Percentiles rank a stretch among this genome's conserved stretches.
Evolutionary conservation across 2,329 filamentous ascomycete genomes (phyloP).

Genomic region (Botrytis tulipae): DNA sequence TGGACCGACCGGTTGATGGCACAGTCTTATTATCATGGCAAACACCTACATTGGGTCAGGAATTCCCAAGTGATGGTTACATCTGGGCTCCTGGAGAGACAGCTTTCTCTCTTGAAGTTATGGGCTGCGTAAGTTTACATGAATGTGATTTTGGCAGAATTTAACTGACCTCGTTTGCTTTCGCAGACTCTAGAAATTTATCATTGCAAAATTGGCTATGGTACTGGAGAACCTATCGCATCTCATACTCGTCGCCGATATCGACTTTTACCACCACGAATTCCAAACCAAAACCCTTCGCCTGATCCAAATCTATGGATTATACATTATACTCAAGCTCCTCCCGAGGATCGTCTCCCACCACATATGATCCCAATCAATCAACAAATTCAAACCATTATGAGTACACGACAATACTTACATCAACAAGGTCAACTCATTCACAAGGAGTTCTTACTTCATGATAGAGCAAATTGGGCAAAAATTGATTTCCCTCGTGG

Average conservation of each 20-base stretch:
- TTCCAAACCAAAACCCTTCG: slow-evolving; percentile 66
- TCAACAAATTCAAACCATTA: slow-evolving; percentile 57
- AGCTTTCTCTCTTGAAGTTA: slow-evolving; percentile 69
- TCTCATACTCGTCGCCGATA: slow-evolving; percentile 81
- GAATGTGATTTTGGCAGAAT: background rate
- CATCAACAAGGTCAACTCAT: slow-evolving; percentile 76
- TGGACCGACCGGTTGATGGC: slow-evolving; percentile 78
- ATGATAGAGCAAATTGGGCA: slow-evolving; percentile 88
- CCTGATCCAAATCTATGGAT: slow-evolving; percentile 85
- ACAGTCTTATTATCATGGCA: slow-evolving; percentile 88
- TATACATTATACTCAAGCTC: slow-evolving; percentile 80
- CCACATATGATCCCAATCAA: slow-evolving; percentile 64
- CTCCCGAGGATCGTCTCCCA: slow-evolving; percentile 71
- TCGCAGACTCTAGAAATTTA: slow-evolving; percentile 82
- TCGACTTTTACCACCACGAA: slow-evolving; percentile 71
- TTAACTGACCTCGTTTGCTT: slow-evolving; percentile 22
- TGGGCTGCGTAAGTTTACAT: slow-evolving; percentile 58
- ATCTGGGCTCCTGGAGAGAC: slow-evolving; percentile 84
- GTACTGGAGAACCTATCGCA: slow-evolving; percentile 70
- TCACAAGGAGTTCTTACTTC: slow-evolving; percentile 92
- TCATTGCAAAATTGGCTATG: slow-evolving; percentile 77
- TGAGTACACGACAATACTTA: slow-evolving; percentile 62
- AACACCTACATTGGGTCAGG: slow-evolving; percentile 67
- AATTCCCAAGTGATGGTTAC: slow-evolving; percentile 88
- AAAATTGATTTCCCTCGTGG: slow-evolving; percentile 67